Evolutionary conservation across 352 stramenopile species (phyloP), one percentile per base, ranked within the genome.

Genomic region (Phytophthora cryptogea): DNA sequence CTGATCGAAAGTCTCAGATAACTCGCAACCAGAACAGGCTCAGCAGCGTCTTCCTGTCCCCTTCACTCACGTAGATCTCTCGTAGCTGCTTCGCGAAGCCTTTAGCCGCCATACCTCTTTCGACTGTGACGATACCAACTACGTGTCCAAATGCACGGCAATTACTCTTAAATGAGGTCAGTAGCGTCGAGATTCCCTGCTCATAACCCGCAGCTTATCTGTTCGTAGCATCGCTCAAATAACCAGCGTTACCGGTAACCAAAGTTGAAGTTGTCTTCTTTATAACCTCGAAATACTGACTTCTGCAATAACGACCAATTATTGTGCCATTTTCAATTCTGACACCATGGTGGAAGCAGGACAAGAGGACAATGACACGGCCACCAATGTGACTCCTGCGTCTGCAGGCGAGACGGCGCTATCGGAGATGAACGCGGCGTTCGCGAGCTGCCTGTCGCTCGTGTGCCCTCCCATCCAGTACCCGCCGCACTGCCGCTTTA

Each of bases 391-490:
- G 20, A 23, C 44, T 3, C 20, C 48, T 37, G 49, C 39, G 11
- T 70, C 61, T 5, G 44, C 59, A 2, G 78, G 74, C 49, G 71
- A 72, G 58, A 60, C 65, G 52, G 77, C 70, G 31, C 66, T 93
- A 26, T 59, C 65, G 31, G 72, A 85, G 41, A 94, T 94, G 84
- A 94, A 94, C 61, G 63, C 68, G 31, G 60, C 80, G 45, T 89
- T 92, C 55, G 84, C 82, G 32, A 87, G 86, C 48, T 84, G 80
- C 56, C 68, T 94, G 42, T 78, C 78, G 42, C 73, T 92, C 11
- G 84, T 92, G 57, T 89, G 83, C 33, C 78, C 84, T 30, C 83
- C 80, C 10, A 90, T 94, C 56, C 80, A 92, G 67, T 94, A 94
- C 68, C 82, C 84, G 32, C 84, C 84, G 44, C 84, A 91, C 61